Evolutionary conservation across 164 flowering plant species (phyloP), one percentile per base, ranked within the genome.

Genomic region (Litsea cubeba): DNA sequence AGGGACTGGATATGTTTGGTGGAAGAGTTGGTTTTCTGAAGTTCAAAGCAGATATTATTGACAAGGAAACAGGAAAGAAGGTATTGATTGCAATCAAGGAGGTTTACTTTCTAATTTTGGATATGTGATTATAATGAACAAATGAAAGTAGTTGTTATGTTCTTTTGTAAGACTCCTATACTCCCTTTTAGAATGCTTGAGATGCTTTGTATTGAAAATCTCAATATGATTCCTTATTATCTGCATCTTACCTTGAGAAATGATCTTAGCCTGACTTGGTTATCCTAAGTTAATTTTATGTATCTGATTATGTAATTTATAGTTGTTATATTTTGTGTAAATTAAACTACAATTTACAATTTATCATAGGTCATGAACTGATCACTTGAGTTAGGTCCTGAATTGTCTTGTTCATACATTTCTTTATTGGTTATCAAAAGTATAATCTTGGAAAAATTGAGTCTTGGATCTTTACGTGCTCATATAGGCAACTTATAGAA

Each of bases 1-100:
- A 94, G 98, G 93, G 93, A 35, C 87, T 95, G 30, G 97, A 91
- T 80, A 89, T 90, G 91, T 95, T 95, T 82, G 97, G 97, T 63
- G 78, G 77, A 74, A 86, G 92, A 7, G 77, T 93, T 72, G 97
- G 99, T 26, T 93, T 95, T 82, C 82, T 95, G 35, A 95, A 95
- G 81, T 93, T 93, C 84, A 89, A 87, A 79, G 95, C 97, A 7
- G 95, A 91, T 77, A 76, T 93, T 66, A 5, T 84, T 68, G 90
- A 93, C 62, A 86, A 88, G 69, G 85, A 83, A 74, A 85, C 94
- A 0, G 96, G 98, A 60, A 68, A 83, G 40, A 89, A 89, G 97
- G 98, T 95, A 89, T 76, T 77, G 64, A 66, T 66, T 62, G 72
- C 28, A 58, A 77, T 70, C 62, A 76, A 64, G 72, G 1, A 62